Evolutionary conservation across 1,284 basidiomycete genomes (phyloP).

Genomic region (Tilletia walkeri): DNA sequence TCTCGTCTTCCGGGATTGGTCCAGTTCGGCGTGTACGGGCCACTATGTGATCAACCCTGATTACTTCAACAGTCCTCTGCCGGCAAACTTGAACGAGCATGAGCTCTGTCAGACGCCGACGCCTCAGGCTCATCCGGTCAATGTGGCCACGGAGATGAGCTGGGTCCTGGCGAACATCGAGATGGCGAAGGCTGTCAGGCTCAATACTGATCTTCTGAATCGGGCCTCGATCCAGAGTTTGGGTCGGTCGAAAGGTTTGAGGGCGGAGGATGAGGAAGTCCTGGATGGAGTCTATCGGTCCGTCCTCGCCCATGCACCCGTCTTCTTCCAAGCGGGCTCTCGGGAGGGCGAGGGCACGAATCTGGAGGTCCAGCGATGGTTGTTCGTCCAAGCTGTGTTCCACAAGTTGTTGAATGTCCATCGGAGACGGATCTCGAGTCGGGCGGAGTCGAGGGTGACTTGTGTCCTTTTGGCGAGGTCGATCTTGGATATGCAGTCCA

Average conservation of each 20-base stretch:
- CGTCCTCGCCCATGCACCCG: conserved; percentile 38
- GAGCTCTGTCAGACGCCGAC: conserved; percentile 40
- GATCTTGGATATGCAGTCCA: conserved; percentile 50
- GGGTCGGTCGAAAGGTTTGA: conserved; percentile 32
- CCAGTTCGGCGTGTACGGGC: conserved; percentile 26
- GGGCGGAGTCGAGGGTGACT: conserved; percentile 38
- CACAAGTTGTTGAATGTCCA: conserved; percentile 49
- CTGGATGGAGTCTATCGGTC: conserved; percentile 41
- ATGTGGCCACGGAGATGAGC: conserved; percentile 49
- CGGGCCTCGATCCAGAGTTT: conserved; percentile 27
- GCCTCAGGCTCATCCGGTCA: conserved; percentile 34
- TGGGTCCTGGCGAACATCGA: conserved; percentile 41
- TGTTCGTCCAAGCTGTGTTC: conserved; percentile 50
- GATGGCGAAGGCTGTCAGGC: conserved; percentile 36
- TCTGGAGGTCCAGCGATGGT: conserved; percentile 48
- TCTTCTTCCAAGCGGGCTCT: conserved; percentile 46
- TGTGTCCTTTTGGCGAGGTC: conserved; percentile 48
- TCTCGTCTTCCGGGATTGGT: conserved; percentile 48
- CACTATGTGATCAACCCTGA: conserved; percentile 42
- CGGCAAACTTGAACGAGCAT: conserved; percentile 50
- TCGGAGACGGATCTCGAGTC: conserved; percentile 35
- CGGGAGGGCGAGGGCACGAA: conserved; percentile 35
- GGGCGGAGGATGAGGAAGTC: conserved; percentile 29
- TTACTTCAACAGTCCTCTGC: conserved; percentile 51
- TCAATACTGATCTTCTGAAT: conserved; percentile 39